Percentiles rank a stretch among this genome's conserved stretches.
phyloP scores from a whole-genome alignment of 805 yeast species.

The Hanseniaspora jakobsenii region DNA sequence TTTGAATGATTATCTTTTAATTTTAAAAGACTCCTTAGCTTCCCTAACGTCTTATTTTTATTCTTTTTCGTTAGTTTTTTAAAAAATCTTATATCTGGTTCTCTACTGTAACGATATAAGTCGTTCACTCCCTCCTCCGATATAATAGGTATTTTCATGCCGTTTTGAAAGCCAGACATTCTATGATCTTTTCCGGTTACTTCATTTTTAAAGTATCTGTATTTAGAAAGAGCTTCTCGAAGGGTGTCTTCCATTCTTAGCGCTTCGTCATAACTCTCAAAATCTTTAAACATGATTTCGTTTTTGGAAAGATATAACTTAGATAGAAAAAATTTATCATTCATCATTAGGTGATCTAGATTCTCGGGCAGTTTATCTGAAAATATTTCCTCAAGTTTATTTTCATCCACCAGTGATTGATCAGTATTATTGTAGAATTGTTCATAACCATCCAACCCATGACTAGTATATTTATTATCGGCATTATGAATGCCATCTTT shows the following conservation, averaged over 20 bases:
- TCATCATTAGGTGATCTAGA: conserved; percentile 19
- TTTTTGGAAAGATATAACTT: conserved; percentile 16
- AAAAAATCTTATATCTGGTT: conserved; percentile 11
- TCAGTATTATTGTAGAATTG: no score
- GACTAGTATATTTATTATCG: no score
- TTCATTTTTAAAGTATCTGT: neutral
- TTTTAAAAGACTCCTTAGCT: neutral
- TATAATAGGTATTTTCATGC: conserved; percentile 10
- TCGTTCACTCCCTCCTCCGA: conserved; percentile 12
- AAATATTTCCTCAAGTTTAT: conserved; percentile 10
- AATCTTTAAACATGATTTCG: conserved; percentile 19
- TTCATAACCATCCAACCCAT: no score
- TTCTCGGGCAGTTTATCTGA: conserved; percentile 18
- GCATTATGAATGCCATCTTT: neutral
- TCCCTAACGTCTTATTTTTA: no score
- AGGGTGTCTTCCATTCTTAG: conserved; percentile 23
- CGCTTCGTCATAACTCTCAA: conserved; percentile 25
- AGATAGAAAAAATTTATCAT: conserved; percentile 26
- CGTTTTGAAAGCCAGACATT: conserved; percentile 11
- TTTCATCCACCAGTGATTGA: neutral
- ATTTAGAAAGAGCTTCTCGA: conserved; percentile 5
- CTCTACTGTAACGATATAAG: conserved; percentile 14
- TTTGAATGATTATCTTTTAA: neutral
- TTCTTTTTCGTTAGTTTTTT: neutral
- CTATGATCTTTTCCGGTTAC: conserved; percentile 4